Percentiles rank a stretch among this genome's conserved stretches.
These are phyloP conservation scores for Diospyros lotus DNA, from an alignment of 148 eudicot species.

Conservation along the genomic window DNA sequence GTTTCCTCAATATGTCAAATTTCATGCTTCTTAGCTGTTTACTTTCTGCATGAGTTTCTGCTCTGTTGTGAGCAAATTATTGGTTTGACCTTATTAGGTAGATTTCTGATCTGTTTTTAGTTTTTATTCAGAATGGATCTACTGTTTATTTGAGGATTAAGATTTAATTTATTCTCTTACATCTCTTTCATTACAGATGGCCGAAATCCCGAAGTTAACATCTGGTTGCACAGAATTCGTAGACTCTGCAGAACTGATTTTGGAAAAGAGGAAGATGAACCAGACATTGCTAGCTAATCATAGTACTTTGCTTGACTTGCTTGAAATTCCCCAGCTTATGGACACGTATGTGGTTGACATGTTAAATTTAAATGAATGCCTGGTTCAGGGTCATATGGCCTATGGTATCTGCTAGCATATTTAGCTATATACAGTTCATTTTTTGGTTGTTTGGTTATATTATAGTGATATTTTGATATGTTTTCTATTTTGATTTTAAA, in stretches of 20 bases:
- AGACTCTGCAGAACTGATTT: slow-evolving; percentile 81
- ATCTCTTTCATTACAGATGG: slow-evolving; percentile 52
- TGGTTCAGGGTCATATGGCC: no score
- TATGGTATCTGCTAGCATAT: no score
- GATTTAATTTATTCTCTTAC: background rate
- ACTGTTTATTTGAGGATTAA: background rate
- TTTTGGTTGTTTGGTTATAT: no score
- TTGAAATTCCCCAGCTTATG: slow-evolving; percentile 99
- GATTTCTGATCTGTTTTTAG: background rate
- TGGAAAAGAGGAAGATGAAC: slow-evolving; percentile 96
- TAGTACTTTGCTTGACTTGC: slow-evolving; percentile 98
- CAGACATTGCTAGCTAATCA: slow-evolving; percentile 86
- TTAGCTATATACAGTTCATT: no score
- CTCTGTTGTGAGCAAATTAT: background rate
- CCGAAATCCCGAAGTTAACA: slow-evolving; percentile 89
- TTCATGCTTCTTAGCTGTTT: slow-evolving; percentile 2
- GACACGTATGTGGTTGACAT: slow-evolving; percentile 75
- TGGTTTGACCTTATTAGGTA: background rate
- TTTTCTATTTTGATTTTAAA: no score
- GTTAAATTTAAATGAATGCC: no score
- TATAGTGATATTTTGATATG: no score
- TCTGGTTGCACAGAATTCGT: slow-evolving; percentile 91
- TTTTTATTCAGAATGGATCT: no score
- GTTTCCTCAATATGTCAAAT: background rate
- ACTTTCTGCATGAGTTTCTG: background rate